Percentiles rank a stretch among this genome's conserved stretches.
Conservation (phyloP, 2,329 filamentous ascomycete species). For the Venturia aucupariae region DNA sequence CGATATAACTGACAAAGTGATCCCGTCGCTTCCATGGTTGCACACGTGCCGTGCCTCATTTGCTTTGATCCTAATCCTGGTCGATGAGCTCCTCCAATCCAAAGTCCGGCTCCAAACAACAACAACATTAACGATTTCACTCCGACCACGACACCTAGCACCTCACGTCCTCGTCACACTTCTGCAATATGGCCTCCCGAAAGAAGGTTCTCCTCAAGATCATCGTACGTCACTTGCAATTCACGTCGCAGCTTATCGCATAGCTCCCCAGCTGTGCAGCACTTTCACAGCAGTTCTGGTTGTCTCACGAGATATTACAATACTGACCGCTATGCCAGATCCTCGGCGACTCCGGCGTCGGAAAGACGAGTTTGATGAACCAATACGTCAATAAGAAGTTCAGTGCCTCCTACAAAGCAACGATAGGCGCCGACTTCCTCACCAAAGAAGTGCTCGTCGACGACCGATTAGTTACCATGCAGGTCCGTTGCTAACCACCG, state of each 20-base stretch:
- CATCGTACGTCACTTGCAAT: slow-evolving; percentile 23
- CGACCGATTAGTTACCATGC: slow-evolving; percentile 96
- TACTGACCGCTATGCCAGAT: slow-evolving; percentile 51
- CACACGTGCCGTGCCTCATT: neutral
- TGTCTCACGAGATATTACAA: slow-evolving; percentile 14
- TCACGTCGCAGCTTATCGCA: slow-evolving; percentile 16
- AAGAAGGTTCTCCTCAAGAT: slow-evolving; percentile 93
- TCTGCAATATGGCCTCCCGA: slow-evolving; percentile 56
- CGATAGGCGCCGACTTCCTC: slow-evolving; percentile 95
- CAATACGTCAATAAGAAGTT: slow-evolving; percentile 99
- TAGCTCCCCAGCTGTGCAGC: slow-evolving; percentile 9
- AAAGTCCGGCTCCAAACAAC: neutral
- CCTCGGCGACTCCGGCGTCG: slow-evolving; percentile 95
- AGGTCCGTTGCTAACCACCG: slow-evolving; percentile 46
- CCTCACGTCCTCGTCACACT: neutral
- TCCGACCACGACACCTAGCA: neutral
- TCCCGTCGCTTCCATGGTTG: neutral
- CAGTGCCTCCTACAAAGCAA: slow-evolving; percentile 98
- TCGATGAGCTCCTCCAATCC: neutral
- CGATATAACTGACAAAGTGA: neutral
- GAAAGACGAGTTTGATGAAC: slow-evolving; percentile 99
- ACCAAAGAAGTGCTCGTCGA: slow-evolving; percentile 97
- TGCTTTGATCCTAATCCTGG: neutral
- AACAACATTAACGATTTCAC: neutral
- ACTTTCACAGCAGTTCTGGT: slow-evolving; percentile 2